Percentiles rank a stretch among this genome's conserved stretches.
Conservation (phyloP, 257 asterid genomes). For the Jasminum sambac region DNA sequence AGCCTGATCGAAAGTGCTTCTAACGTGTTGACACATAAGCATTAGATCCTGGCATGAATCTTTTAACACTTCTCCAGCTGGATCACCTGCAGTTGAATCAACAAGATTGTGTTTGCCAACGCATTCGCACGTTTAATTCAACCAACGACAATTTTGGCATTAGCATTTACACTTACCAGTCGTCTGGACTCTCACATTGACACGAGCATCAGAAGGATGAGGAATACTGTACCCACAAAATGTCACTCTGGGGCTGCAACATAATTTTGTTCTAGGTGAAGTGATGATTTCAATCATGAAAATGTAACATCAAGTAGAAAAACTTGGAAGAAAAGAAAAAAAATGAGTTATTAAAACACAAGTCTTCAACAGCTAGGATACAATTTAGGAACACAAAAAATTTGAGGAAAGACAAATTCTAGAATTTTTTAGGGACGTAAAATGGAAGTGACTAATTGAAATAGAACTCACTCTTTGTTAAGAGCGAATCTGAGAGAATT, state of each 20-base stretch:
- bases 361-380: background rate
- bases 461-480: slow-evolving; percentile 76
- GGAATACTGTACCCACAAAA: slow-evolving; percentile 95
- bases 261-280: slow-evolving; percentile 7
- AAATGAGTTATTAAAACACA: background rate
- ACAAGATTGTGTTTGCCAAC: background rate
- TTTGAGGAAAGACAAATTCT: background rate
- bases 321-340: background rate
- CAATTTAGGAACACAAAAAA: background rate
- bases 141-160: no score
- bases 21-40: slow-evolving; percentile 66
- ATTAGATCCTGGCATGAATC: slow-evolving; percentile 84
- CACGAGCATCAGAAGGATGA: slow-evolving; percentile 91
- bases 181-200: slow-evolving; percentile 88
- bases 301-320: background rate
- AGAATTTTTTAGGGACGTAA: background rate
- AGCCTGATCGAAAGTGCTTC: slow-evolving; percentile 70
- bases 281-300: background rate
- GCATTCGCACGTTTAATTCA: background rate
- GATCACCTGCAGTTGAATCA: slow-evolving; percentile 54
- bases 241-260: slow-evolving; percentile 80
- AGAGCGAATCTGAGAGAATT: slow-evolving; percentile 75
- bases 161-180: no score
- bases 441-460: background rate
- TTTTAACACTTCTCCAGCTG: slow-evolving; percentile 78